Evolutionary conservation across 2,329 filamentous ascomycete genomes (phyloP).

Genomic region (Xylaria multiplex): DNA sequence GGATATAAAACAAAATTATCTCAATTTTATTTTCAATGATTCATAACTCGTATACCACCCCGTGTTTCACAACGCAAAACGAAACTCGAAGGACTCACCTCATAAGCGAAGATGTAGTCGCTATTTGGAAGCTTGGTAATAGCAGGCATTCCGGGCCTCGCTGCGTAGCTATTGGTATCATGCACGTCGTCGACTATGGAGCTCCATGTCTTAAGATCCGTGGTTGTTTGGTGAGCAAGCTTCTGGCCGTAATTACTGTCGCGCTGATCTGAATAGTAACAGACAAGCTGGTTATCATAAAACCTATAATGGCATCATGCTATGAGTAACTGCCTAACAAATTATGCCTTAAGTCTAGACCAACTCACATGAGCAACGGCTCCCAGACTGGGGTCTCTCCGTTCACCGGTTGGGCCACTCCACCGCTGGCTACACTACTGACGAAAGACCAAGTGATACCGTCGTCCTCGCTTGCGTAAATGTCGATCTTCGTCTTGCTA

Average conservation of each 20-base stretch:
- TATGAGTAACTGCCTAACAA: neutral
- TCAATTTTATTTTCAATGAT: neutral
- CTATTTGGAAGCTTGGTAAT: constrained; percentile 66
- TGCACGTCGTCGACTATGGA: constrained; percentile 68
- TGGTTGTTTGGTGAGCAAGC: constrained; percentile 69
- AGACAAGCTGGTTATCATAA: constrained; percentile 67
- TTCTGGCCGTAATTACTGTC: constrained; percentile 73
- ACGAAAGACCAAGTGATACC: constrained; percentile 73
- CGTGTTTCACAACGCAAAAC: no score
- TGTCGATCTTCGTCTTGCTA: constrained; percentile 71
- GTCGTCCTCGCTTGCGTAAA: constrained; percentile 71
- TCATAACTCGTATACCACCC: neutral
- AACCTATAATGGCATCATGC: constrained; percentile 49
- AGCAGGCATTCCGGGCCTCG: constrained; percentile 47
- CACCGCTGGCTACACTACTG: constrained; percentile 70
- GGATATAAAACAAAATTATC: neutral
- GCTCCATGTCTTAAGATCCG: constrained; percentile 68
- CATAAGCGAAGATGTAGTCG: constrained; percentile 64
- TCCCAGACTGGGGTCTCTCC: constrained; percentile 73
- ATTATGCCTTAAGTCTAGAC: neutral
- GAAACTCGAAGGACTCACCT: constrained; percentile 34
- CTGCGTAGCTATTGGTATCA: constrained; percentile 52
- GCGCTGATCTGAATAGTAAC: constrained; percentile 75
- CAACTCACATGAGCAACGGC: constrained; percentile 65
- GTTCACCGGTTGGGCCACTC: constrained; percentile 67